Percentiles rank a stretch among this genome's conserved stretches.
These are phyloP conservation scores for Colletotrichum sansevieriae DNA, from an alignment of 2,329 filamentous ascomycete genomes.

Conservation along the genomic window DNA sequence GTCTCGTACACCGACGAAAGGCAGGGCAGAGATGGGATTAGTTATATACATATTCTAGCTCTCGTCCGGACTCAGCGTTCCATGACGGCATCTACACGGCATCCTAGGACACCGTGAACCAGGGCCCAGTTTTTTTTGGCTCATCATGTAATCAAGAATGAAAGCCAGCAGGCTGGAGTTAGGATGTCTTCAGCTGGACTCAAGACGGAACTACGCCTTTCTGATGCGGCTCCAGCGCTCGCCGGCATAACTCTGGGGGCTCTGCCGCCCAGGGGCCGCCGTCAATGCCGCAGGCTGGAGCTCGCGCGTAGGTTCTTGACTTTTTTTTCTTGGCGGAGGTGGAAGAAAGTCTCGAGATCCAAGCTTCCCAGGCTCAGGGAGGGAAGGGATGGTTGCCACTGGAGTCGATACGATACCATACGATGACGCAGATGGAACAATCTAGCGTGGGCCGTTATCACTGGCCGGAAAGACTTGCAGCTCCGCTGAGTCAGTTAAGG, in stretches of 20 bases:
- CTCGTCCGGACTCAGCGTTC: background rate
- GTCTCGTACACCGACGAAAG: accelerated
- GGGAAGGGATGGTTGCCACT: background rate
- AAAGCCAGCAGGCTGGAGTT: no score
- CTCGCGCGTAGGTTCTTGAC: background rate
- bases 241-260: background rate
- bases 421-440: constrained; percentile 22
- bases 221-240: background rate
- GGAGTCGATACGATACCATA: background rate
- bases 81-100: constrained; percentile 37
- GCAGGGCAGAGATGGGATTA: background rate
- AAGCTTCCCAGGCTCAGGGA: background rate
- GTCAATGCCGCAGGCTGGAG: constrained; percentile 22
- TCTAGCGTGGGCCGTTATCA: constrained; percentile 8
- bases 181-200: no score
- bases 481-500: no score
- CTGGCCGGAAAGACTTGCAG: no score
- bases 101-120: constrained; percentile 3
- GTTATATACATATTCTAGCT: constrained; percentile 19
- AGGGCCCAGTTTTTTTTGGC: constrained; percentile 5
- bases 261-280: constrained; percentile 5
- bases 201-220: constrained; percentile 27
- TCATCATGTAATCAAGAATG: constrained; percentile 29
- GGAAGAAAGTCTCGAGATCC: constrained; percentile 13
- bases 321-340: background rate